Evolutionary conservation across 2,329 filamentous ascomycete genomes (phyloP), one percentile per base, ranked within the genome.

Genomic region (Fusarium lyarnte): DNA sequence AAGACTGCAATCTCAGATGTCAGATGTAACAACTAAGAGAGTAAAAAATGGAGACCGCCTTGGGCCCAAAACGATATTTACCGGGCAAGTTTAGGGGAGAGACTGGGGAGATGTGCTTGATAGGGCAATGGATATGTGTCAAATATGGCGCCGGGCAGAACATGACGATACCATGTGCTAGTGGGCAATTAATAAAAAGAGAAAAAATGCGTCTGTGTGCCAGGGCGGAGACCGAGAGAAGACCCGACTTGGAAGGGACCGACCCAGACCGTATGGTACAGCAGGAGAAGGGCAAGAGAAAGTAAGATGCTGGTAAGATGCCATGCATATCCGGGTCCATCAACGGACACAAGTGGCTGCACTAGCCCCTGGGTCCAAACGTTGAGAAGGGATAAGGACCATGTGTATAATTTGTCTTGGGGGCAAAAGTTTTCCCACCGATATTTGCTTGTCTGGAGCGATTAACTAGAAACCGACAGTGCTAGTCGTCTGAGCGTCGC

Each of bases 281-380:
- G 51, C 58, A 69, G 65, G 36, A 63, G 57, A 67, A 73, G 55
- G 29, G 51, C 59, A 64, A 70, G 63, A 55, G 55, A 64, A 62
- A 65, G 51, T 63, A 46, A 77, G 70, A 66, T 72, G 65, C 78
- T 72, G 75, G 76, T 78, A 70, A 78, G 75, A 76, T 77, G 76
- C 69, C 72, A 75, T 74, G 77, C 76, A 78, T 78, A 77, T 72
- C 75, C 65, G 74, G 76, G 69, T 65, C 74, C 76, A 77, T 77
- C 63, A 72, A 76, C 63, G 53, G 64, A 66, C 72, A 76, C 58
- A 74, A 69, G 77, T 78, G 79, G 78, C 77, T 78, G 78, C 78
- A 77, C 78, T 78, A 79, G 75, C 55, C 63, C 54, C 76, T 76
- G 66, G 77, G 69, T 39, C 74, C 67, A 73, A 69, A 62, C 65